Evolutionary conservation across 495 filamentous ascomycete genomes (phyloP).

Genomic region (Penicillium flavigenum): DNA sequence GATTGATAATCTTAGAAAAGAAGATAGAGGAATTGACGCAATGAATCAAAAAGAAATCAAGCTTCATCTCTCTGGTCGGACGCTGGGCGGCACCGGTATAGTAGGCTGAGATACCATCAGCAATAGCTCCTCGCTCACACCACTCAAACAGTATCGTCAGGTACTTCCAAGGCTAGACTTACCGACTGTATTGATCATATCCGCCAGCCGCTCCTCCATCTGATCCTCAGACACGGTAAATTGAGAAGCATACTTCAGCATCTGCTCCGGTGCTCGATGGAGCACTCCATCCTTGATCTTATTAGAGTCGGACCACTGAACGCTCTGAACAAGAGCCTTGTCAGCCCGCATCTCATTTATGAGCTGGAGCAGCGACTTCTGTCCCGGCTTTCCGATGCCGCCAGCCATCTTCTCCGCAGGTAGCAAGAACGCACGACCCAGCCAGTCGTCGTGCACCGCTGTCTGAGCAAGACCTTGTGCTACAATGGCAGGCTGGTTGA

Average conservation of each 20-base stretch:
- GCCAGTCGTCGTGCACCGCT: slow-evolving; percentile 57
- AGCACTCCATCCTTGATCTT: slow-evolving; percentile 69
- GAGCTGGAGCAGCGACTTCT: slow-evolving; percentile 56
- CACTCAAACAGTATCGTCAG: not conserved
- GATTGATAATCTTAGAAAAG: slow-evolving; percentile 52
- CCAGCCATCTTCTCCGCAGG: slow-evolving; percentile 53
- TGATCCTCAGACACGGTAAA: slow-evolving; percentile 60
- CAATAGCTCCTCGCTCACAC: not conserved
- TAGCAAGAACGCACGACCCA: slow-evolving; percentile 49
- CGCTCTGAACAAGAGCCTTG: slow-evolving; percentile 51
- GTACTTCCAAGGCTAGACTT: slow-evolving; percentile 19
- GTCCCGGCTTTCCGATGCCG: slow-evolving; percentile 26
- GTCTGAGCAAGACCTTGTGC: slow-evolving; percentile 78
- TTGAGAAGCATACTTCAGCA: slow-evolving; percentile 57
- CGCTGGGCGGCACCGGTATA: slow-evolving; percentile 61
- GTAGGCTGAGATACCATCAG: slow-evolving; percentile 43
- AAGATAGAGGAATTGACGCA: slow-evolving; percentile 63
- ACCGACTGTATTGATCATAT: slow-evolving; percentile 71
- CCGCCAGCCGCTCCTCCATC: slow-evolving; percentile 64
- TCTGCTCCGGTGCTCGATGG: slow-evolving; percentile 58
- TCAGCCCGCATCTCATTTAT: slow-evolving; percentile 57
- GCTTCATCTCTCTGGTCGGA: slow-evolving; percentile 60
- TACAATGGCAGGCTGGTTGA: slow-evolving; percentile 74
- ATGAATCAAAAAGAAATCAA: slow-evolving; percentile 86
- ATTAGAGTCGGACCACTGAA: slow-evolving; percentile 54